These are phyloP conservation scores for Paraconiothyrium brasiliense DNA, from an alignment of 2,329 filamentous ascomycete species.

Conservation along the genomic window DNA sequence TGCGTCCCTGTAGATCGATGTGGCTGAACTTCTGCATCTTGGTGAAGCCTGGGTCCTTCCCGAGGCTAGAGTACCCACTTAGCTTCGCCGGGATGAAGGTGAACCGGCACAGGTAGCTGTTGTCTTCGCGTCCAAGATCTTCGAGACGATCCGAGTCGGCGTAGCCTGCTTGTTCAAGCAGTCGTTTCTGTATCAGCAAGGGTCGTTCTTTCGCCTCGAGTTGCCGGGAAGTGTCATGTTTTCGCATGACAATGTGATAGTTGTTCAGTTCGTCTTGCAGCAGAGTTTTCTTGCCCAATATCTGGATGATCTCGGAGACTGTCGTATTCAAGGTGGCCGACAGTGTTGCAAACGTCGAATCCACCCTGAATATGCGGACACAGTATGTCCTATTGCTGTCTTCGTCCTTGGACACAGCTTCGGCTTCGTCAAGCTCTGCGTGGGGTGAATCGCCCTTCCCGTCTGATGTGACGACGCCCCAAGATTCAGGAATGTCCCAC, in stretches of 20 bases:
- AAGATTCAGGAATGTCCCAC: constrained; percentile 96
- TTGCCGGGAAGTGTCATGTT: constrained; percentile 87
- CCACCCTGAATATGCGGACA: constrained; percentile 92
- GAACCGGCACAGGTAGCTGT: constrained; percentile 95
- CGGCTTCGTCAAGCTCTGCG: constrained; percentile 73
- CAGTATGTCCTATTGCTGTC: constrained; percentile 78
- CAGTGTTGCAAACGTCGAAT: constrained; percentile 93
- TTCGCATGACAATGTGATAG: constrained; percentile 94
- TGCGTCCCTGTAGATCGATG: constrained; percentile 88
- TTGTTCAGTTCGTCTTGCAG: constrained; percentile 90
- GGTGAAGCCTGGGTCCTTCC: constrained; percentile 79
- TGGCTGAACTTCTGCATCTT: constrained; percentile 92
- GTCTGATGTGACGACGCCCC: constrained; percentile 85
- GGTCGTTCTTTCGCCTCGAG: constrained; percentile 82
- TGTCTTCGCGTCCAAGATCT: constrained; percentile 94
- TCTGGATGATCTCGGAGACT: constrained; percentile 85
- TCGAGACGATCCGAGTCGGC: constrained; percentile 86
- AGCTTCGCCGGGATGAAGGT: constrained; percentile 92
- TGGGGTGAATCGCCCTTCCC: constrained; percentile 64
- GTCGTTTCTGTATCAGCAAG: constrained; percentile 86
- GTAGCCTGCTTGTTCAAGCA: constrained; percentile 93
- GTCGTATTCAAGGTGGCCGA: constrained; percentile 85
- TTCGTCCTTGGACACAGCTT: constrained; percentile 73
- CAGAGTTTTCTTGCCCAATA: constrained; percentile 93
- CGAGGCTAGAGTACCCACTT: constrained; percentile 76